Base-by-base conservation (phyloP, 108 stramenopile genomes). In the Nitzschia sp. region DNA sequence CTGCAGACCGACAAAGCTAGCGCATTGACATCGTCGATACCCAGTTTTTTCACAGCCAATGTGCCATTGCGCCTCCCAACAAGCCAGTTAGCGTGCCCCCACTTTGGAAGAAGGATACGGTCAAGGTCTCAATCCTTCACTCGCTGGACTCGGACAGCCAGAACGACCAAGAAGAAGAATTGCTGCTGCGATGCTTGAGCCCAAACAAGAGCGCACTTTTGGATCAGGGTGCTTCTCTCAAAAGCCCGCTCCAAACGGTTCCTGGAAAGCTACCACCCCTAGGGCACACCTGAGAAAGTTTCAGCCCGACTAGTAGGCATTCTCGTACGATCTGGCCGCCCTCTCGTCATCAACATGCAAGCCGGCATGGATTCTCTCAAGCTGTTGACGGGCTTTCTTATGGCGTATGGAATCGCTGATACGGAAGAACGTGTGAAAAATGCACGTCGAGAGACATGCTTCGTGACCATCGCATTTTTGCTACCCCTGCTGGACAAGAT, bases 351-450 rank as follows among this genome's bases (percentile, higher is more conserved):
- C 83, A 79, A 83, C 2, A 71, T 92, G 26, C 30, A 74, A 23
- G 64, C 93, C 19, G 85, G 90, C 46, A 58, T 77, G 57, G 47
- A 72, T 21, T 54, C 82, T 24, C 72, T 95, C 35, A 85, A 80
- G 57, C 68, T 90, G 31, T 64, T 95, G 9, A 76, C 89, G 66
- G 71, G 79, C 15, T 95, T 95, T 67, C 75, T 95, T 2, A 83
- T 88, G 70, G 82, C 90, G 31, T 95, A 77, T 73, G 91, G 90
- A 19, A 85, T 93, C 36, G 92, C 90, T 9, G 95, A 95, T 70
- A 66, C 71, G 9, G 82, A 90, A 45, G 90, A 87, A 54, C 60
- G 46, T 17, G 86, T 93, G 15, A 84, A 91, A 33, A 80, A 66
- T 59, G 59, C 72, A 27, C 85, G 90, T 19, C 74, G 90, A 3